These are phyloP conservation scores for Iodosphaeria phyllophila DNA, from an alignment of 2,329 filamentous ascomycete genomes.

Conservation along the genomic window DNA sequence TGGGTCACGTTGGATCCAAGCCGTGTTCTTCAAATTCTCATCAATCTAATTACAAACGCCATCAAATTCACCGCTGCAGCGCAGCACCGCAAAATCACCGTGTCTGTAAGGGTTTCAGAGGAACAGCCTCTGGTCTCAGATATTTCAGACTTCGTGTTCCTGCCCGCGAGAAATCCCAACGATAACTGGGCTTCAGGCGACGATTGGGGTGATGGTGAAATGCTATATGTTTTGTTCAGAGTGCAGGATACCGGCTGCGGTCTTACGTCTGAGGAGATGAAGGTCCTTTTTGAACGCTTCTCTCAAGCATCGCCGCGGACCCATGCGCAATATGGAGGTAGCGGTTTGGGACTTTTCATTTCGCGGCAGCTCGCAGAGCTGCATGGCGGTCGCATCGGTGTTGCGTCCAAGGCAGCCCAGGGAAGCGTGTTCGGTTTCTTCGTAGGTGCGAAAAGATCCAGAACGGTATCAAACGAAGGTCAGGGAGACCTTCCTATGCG, in stretches of 20 bases:
- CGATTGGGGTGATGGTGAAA: slow-evolving; percentile 15
- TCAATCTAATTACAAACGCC: slow-evolving; percentile 41
- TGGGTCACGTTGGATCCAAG: slow-evolving; percentile 39
- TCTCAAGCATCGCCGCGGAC: slow-evolving; percentile 35
- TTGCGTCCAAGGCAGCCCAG: slow-evolving; percentile 34
- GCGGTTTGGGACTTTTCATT: slow-evolving; percentile 45
- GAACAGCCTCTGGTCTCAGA: slow-evolving; percentile 13
- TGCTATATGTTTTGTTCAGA: slow-evolving; percentile 24
- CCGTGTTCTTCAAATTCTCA: slow-evolving; percentile 37
- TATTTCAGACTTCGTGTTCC: slow-evolving; percentile 12
- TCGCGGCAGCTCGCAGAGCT: slow-evolving; percentile 42
- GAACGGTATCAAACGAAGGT: slow-evolving; percentile 2
- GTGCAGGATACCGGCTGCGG: slow-evolving; percentile 50
- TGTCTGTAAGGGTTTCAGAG: slow-evolving; percentile 27
- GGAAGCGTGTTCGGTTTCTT: slow-evolving; percentile 47
- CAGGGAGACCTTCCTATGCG: slow-evolving; percentile 3
- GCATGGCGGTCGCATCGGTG: slow-evolving; percentile 46
- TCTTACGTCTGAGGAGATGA: slow-evolving; percentile 41
- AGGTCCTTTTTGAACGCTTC: slow-evolving; percentile 47
- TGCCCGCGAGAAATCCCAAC: slow-evolving; percentile 9
- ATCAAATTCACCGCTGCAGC: slow-evolving; percentile 34
- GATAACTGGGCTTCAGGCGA: slow-evolving; percentile 6
- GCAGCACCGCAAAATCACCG: slow-evolving; percentile 21
- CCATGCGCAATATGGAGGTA: slow-evolving; percentile 42
- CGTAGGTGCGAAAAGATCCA: slow-evolving; percentile 31